Conservation (phyloP, 805 yeast species). For the Blastobotrys chiropterorum region DNA sequence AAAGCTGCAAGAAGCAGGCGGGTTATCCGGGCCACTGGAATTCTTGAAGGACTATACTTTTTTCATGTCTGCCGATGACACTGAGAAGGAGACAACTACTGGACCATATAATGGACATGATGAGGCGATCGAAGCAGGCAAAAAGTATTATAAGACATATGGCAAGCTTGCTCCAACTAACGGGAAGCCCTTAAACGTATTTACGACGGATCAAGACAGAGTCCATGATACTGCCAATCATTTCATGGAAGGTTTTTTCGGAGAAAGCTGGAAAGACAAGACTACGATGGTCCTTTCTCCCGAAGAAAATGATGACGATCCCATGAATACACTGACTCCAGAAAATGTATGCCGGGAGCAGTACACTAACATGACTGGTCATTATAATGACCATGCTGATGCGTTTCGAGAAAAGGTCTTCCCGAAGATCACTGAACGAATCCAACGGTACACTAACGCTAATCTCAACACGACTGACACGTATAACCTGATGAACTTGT, state of each 20-base stretch:
- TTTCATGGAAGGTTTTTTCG: slow-evolving; percentile 57
- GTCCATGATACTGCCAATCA: slow-evolving; percentile 48
- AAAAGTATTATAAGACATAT: slow-evolving; percentile 43
- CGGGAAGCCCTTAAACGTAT: slow-evolving; percentile 28
- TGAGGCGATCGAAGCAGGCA: slow-evolving; percentile 46
- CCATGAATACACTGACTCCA: slow-evolving; percentile 58
- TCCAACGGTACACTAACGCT: background rate
- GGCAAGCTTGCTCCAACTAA: slow-evolving; percentile 37
- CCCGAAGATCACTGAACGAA: slow-evolving; percentile 29
- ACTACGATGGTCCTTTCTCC: slow-evolving; percentile 38
- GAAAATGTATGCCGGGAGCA: slow-evolving; percentile 20
- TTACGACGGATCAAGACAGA: slow-evolving; percentile 49
- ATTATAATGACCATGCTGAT: slow-evolving; percentile 25
- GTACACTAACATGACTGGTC: slow-evolving; percentile 33
- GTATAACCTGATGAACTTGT: slow-evolving; percentile 37
- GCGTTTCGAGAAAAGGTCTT: slow-evolving; percentile 26
- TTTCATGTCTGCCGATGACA: background rate
- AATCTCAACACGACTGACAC: slow-evolving; percentile 39
- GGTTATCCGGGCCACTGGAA: slow-evolving; percentile 5
- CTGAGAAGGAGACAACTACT: slow-evolving; percentile 46
- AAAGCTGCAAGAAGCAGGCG: background rate
- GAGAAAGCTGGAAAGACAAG: slow-evolving; percentile 35
- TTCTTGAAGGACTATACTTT: slow-evolving; percentile 1
- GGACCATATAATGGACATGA: slow-evolving; percentile 49
- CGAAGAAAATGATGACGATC: slow-evolving; percentile 40